Evolutionary conservation across 805 yeast genomes (phyloP).

Genomic region (Sungouiozyma ichnusensis): DNA sequence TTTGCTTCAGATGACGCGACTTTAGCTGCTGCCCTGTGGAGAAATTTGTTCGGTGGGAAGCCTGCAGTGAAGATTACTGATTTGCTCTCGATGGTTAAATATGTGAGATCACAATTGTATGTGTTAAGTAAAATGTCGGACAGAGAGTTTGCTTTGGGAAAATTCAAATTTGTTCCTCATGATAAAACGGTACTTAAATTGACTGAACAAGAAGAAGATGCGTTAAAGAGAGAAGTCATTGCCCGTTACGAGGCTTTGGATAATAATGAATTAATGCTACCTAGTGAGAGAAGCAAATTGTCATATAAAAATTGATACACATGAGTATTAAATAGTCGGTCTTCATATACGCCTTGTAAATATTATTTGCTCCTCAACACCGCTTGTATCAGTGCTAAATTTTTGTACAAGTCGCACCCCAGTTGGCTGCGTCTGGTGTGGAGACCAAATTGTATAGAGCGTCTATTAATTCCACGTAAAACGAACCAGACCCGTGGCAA

Average conservation of each 20-base stretch:
- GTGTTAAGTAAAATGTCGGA: slow-evolving; percentile 79
- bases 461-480: slow-evolving; percentile 24
- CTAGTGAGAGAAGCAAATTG: slow-evolving; percentile 47
- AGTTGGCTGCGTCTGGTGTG: slow-evolving; percentile 16
- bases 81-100: slow-evolving; percentile 80
- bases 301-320: slow-evolving; percentile 36
- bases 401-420: slow-evolving; percentile 12
- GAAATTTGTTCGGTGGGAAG: slow-evolving; percentile 84
- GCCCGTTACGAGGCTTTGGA: slow-evolving; percentile 42
- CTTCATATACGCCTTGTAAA: not conserved
- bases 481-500: slow-evolving; percentile 30
- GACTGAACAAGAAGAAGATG: slow-evolving; percentile 51
- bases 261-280: slow-evolving; percentile 35
- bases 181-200: slow-evolving; percentile 65
- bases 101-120: slow-evolving; percentile 80
- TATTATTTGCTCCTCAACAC: not conserved
- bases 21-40: slow-evolving; percentile 72
- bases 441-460: slow-evolving; percentile 19
- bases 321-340: not conserved
- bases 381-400: not conserved
- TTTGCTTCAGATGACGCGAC: slow-evolving; percentile 69
- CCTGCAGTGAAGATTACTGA: slow-evolving; percentile 71
- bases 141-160: slow-evolving; percentile 87
- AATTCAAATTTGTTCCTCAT: slow-evolving; percentile 76
- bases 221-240: slow-evolving; percentile 40